Percentiles rank a stretch among this genome's conserved stretches.
Evolutionary conservation across 192 early-diverging fungal genomes (phyloP).

Genomic region (Backusella macrospora): DNA sequence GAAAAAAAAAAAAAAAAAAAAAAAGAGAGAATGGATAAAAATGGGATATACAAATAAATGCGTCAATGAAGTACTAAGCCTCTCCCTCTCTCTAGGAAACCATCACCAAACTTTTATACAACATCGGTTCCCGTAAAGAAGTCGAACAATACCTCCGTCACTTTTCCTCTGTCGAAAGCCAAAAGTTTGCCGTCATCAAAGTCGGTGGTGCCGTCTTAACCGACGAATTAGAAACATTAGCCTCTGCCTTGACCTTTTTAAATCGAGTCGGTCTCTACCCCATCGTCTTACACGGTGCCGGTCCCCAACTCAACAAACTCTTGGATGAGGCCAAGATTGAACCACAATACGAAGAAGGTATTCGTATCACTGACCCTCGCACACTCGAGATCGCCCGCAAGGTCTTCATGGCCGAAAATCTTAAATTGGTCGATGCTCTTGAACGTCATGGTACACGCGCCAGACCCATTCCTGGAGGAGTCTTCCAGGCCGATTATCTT

Average conservation of each 20-base stretch:
- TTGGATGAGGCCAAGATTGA: conserved; percentile 93
- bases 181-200: conserved; percentile 99
- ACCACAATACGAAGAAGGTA: conserved; percentile 96
- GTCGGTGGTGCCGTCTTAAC: conserved; percentile 96
- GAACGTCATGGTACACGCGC: conserved; percentile 94
- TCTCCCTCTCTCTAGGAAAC: conserved; percentile 61
- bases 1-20: conserved; percentile 12
- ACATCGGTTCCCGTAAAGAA: conserved; percentile 98
- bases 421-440: conserved; percentile 96
- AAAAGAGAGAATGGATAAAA: background rate
- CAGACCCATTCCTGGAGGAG: conserved; percentile 93
- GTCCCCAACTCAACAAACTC: conserved; percentile 92
- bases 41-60: background rate
- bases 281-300: conserved; percentile 97
- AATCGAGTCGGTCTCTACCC: conserved; percentile 98
- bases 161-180: conserved; percentile 96
- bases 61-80: background rate
- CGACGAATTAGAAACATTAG: conserved; percentile 93
- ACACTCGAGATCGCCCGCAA: conserved; percentile 93
- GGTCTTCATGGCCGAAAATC: conserved; percentile 94
- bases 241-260: conserved; percentile 94
- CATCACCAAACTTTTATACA: conserved; percentile 89
- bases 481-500: conserved; percentile 95
- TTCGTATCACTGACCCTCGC: conserved; percentile 93
- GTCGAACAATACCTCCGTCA: conserved; percentile 98